phyloP scores from a whole-genome alignment of 2,329 filamentous ascomycete species.

The Cytospora piceae region DNA sequence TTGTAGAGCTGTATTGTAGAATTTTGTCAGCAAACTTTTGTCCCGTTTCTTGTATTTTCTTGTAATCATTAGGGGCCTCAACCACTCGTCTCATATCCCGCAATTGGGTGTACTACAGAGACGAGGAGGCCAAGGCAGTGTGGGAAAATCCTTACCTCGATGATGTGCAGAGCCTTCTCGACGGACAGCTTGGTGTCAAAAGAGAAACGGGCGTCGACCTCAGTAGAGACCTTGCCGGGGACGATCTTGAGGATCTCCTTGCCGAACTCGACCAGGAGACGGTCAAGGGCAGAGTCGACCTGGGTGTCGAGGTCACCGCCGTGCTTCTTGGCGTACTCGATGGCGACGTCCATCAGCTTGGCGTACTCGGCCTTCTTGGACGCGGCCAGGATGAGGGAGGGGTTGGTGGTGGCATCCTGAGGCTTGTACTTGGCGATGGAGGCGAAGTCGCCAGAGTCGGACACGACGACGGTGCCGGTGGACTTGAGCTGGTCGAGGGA shows the following conservation, averaged over 20 bases:
- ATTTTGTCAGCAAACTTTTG: conserved; percentile 18
- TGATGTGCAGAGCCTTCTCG: conserved; percentile 95
- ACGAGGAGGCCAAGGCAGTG: background rate
- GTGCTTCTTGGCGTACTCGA: conserved; percentile 76
- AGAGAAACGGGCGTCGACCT: conserved; percentile 94
- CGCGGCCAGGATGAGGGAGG: conserved; percentile 95
- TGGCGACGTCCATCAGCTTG: conserved; percentile 83
- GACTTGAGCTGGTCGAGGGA: conserved; percentile 98
- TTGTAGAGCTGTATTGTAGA: conserved; percentile 77
- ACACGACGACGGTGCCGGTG: conserved; percentile 94
- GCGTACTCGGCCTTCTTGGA: conserved; percentile 98
- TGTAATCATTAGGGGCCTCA: background rate
- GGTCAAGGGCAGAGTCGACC: conserved; percentile 89
- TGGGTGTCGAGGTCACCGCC: conserved; percentile 73
- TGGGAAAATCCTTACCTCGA: conserved; percentile 67
- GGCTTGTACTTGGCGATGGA: conserved; percentile 99
- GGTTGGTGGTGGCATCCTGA: conserved; percentile 99
- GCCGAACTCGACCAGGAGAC: conserved; percentile 96
- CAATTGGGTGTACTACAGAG: too few relatives aligned
- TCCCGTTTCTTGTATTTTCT: background rate
- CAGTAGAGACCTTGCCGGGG: conserved; percentile 97
- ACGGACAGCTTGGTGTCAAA: conserved; percentile 93
- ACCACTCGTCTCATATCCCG: background rate
- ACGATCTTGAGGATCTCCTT: conserved; percentile 97
- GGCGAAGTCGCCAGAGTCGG: conserved; percentile 82